phyloP scores from a whole-genome alignment of 768 basidiomycete species.

The Amanita molliuscula region DNA sequence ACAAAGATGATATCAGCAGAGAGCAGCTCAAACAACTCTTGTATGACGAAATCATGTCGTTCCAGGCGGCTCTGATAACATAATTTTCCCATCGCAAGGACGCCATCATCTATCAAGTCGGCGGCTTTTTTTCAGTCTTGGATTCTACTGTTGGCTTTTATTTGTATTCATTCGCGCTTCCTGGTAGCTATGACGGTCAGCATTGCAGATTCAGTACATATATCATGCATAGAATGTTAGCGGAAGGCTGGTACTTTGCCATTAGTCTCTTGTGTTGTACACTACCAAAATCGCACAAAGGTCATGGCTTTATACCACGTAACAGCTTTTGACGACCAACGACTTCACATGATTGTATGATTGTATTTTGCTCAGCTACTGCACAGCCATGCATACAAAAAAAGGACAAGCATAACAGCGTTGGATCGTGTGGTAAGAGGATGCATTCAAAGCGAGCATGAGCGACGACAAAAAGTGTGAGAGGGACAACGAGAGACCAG shows the following conservation, averaged over 20 bases:
- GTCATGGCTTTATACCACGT: neutral
- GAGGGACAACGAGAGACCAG: neutral
- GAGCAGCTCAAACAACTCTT: constrained; percentile 93
- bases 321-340: neutral
- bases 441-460: constrained; percentile 7
- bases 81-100: constrained; percentile 13
- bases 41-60: constrained; percentile 91
- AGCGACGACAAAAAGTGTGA: constrained; percentile 2
- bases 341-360: too few species aligned
- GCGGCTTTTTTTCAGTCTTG: neutral
- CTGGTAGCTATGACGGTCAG: neutral
- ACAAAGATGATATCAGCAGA: constrained; percentile 92
- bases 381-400: neutral
- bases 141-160: neutral
- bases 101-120: too few species aligned
- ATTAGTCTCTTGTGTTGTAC: neutral
- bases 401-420: neutral
- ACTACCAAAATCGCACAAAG: neutral
- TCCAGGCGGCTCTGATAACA: constrained; percentile 50
- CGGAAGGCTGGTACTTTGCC: neutral
- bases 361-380: neutral
- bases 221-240: neutral
- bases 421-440: neutral
- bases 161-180: neutral
- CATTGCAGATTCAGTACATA: neutral